Conservation (phyloP, 1,139 yeast genomes). For the Suhomyces anneliseae region DNA sequence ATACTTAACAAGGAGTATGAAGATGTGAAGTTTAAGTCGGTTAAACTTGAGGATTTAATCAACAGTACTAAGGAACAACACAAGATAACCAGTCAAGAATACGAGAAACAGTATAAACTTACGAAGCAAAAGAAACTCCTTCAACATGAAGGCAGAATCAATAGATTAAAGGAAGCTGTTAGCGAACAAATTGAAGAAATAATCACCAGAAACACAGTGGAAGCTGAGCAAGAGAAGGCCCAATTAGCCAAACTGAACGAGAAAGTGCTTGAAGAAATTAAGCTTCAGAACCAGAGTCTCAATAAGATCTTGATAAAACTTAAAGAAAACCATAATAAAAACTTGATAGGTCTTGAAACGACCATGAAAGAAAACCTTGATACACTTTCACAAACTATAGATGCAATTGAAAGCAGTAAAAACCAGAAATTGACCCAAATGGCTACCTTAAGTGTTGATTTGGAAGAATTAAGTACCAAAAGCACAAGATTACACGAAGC, state of each 20-base stretch:
- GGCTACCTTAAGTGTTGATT: slow-evolving; percentile 2
- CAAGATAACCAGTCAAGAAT: slow-evolving; percentile 24
- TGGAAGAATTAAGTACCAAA: slow-evolving; percentile 6
- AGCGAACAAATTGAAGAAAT: slow-evolving; percentile 35
- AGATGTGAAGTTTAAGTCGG: slow-evolving; percentile 11
- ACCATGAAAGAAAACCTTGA: slow-evolving; percentile 24
- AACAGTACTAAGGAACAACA: slow-evolving; percentile 18
- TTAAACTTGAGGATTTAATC: slow-evolving; percentile 15
- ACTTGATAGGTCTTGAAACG: slow-evolving; percentile 19
- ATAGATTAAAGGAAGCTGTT: slow-evolving; percentile 37
- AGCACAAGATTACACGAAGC: slow-evolving; percentile 6
- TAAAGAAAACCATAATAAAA: slow-evolving; percentile 27
- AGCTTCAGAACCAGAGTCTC: slow-evolving; percentile 20
- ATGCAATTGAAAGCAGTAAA: slow-evolving; percentile 11
- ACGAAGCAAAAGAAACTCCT: slow-evolving; percentile 12
- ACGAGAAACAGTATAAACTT: slow-evolving; percentile 23
- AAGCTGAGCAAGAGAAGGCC: slow-evolving; percentile 25
- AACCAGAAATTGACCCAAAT: slow-evolving; percentile 6
- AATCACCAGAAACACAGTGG: slow-evolving; percentile 27
- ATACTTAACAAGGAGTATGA: slow-evolving; percentile 13
- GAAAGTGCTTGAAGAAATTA: slow-evolving; percentile 15
- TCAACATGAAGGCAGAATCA: slow-evolving; percentile 21
- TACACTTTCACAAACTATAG: slow-evolving; percentile 17
- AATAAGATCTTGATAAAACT: slow-evolving; percentile 27
- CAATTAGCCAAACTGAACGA: slow-evolving; percentile 17